Conservation (phyloP, 2,329 filamentous ascomycete genomes). For the Chaetomium sp. region DNA sequence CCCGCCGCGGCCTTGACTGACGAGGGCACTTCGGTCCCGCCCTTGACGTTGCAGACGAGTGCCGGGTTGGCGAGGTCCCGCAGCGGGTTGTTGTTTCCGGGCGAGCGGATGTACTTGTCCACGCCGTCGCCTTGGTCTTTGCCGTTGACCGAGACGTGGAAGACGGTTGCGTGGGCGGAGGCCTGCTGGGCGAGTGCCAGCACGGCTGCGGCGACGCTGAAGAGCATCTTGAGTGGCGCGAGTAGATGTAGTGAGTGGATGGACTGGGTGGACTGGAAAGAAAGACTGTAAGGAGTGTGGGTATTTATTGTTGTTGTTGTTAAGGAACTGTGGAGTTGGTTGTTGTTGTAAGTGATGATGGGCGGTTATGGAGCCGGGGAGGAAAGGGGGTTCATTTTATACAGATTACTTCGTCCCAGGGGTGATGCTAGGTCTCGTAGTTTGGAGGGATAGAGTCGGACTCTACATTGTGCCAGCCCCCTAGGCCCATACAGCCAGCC, state of each 20-base stretch:
- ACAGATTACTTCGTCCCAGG: not conserved
- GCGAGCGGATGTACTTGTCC: slow-evolving; percentile 48
- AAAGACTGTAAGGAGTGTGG: not conserved
- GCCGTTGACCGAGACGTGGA: slow-evolving; percentile 51
- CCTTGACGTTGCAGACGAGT: slow-evolving; percentile 44
- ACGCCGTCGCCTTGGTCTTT: slow-evolving; percentile 47
- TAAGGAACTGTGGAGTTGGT: not conserved
- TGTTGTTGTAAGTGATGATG: not conserved
- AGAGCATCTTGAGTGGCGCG: slow-evolving; percentile 42
- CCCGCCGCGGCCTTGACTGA: slow-evolving; percentile 41
- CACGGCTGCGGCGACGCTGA: slow-evolving; percentile 37
- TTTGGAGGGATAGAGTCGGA: not conserved
- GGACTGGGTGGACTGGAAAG: too few relatives aligned
- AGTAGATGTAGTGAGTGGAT: not conserved
- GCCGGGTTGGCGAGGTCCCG: slow-evolving; percentile 42
- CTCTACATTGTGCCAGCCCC: not conserved
- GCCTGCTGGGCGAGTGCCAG: slow-evolving; percentile 44
- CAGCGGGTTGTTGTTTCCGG: slow-evolving; percentile 39
- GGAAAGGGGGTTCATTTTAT: not conserved
- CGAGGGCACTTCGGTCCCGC: slow-evolving; percentile 39
- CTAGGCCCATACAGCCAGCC: not conserved
- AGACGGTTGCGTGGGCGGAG: slow-evolving; percentile 51
- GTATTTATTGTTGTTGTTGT: not conserved
- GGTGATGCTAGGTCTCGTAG: not conserved
- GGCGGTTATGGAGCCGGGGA: not conserved